A percentile compares a stretch with the other conserved stretches of the same genome.
These are phyloP conservation scores for Citropsis articulata DNA, from an alignment of 345 rosid species.

Conservation along the genomic window DNA sequence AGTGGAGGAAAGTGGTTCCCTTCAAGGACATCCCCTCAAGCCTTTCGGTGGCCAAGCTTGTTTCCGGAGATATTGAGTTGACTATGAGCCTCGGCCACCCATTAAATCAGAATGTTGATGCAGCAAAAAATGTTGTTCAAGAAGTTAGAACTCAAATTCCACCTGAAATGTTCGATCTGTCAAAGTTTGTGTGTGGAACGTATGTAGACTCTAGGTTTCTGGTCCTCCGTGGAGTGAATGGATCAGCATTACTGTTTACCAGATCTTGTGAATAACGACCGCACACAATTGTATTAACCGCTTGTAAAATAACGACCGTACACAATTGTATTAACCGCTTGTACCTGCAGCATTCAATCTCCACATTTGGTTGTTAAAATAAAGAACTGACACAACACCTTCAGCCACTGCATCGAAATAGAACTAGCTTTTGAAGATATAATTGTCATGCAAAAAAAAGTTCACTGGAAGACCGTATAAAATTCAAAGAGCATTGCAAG, in stretches of 20 bases:
- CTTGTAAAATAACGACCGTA: not conserved
- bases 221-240: conserved; percentile 74
- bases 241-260: conserved; percentile 76
- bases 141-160: conserved; percentile 77
- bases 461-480: not conserved
- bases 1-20: conserved; percentile 74
- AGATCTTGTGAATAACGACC: conserved; percentile 37
- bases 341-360: not conserved
- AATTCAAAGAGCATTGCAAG: not conserved
- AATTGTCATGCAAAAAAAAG: not conserved
- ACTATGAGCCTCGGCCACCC: conserved; percentile 45
- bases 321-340: not conserved
- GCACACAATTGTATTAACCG: not conserved
- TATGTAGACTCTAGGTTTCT: conserved; percentile 72
- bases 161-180: conserved; percentile 82
- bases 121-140: conserved; percentile 47
- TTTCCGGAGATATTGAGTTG: conserved; percentile 53
- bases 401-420: not conserved
- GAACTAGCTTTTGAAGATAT: not conserved
- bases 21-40: conserved; percentile 80
- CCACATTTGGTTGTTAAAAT: not conserved
- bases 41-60: conserved; percentile 77
- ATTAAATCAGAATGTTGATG: conserved; percentile 35
- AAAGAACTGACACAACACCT: not conserved
- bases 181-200: conserved; percentile 80